Percentiles rank a stretch among this genome's conserved stretches.
These are phyloP conservation scores for Linnemannia schmuckeri DNA, from an alignment of 192 early-diverging fungal species.

Conservation along the genomic window DNA sequence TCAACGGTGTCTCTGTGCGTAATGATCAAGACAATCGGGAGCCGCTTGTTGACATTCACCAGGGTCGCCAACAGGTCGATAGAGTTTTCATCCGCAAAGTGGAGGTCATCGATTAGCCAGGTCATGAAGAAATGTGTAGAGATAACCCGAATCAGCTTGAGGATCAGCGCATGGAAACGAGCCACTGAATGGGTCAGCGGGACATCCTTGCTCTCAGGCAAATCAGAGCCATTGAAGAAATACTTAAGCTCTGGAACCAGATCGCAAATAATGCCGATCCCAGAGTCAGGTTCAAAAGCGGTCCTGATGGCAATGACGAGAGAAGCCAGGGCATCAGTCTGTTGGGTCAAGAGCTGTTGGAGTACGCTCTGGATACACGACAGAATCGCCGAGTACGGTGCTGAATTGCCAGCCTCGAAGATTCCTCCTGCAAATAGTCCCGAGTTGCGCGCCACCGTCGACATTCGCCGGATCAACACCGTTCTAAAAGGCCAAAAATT, in stretches of 20 bases:
- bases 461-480: slow-evolving; percentile 35
- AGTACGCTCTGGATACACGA: slow-evolving; percentile 49
- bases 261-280: slow-evolving; percentile 51
- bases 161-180: slow-evolving; percentile 43
- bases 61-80: slow-evolving; percentile 40
- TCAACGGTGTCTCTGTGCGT: slow-evolving; percentile 42
- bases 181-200: slow-evolving; percentile 43
- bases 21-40: slow-evolving; percentile 49
- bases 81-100: slow-evolving; percentile 52
- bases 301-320: slow-evolving; percentile 47
- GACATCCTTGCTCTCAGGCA: slow-evolving; percentile 42
- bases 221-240: slow-evolving; percentile 46
- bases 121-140: slow-evolving; percentile 58
- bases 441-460: slow-evolving; percentile 36
- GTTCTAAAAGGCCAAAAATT: slow-evolving; percentile 13
- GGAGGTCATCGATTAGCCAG: slow-evolving; percentile 54
- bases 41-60: slow-evolving; percentile 51
- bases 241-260: slow-evolving; percentile 43
- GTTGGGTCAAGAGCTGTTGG: slow-evolving; percentile 43
- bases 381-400: slow-evolving; percentile 48
- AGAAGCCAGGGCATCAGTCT: slow-evolving; percentile 42
- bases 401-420: slow-evolving; percentile 27
- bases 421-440: slow-evolving; percentile 47
- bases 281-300: slow-evolving; percentile 48
- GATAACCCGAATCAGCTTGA: slow-evolving; percentile 53